Evolutionary conservation across 2,329 filamentous ascomycete genomes (phyloP), one percentile per base, ranked within the genome.

Genomic region (Pestalotiopsis sp.): DNA sequence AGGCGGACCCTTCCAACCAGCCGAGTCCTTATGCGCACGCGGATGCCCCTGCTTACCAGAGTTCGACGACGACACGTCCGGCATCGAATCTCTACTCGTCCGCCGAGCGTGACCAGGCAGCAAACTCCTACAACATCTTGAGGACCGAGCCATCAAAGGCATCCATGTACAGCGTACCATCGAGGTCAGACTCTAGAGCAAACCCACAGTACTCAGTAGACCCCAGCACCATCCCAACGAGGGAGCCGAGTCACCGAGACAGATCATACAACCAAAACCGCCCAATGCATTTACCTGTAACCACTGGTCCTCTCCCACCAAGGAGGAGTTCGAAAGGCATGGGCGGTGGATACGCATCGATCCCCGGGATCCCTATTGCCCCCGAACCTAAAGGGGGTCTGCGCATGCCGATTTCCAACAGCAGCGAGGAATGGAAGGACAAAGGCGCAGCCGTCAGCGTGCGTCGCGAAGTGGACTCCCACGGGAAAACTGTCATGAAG

Each of bases 391-490:
- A 74, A 59, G 71, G 72, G 72, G 78, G 77, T 1, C 76, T 80
- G 11, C 85, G 87, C 30, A 72, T 80, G 24, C 77, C 80, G 3
- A 75, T 82, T 22, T 81, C 83, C 1, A 79, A 80, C 1, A 93
- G 91, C 75, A 94, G 90, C 73, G 95, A 98, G 74, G 95, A 98
- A 71, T 98, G 96, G 96, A 93, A 97, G 80, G 95, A 99, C 56
- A 90, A 91, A 69, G 96, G 96, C 57, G 95, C 96, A n/a, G 94
- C 95, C 1, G 89, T 97, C 35, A 90, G 91, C 20, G 86, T 94
- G 65, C 88, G 92, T 68, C 91, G 93, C 77, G 94, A 98, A 76
- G 86, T 94, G 30, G 96, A 98, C 79, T 88, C 92, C 38, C 93
- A 91, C 72, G 96, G 96, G 22, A 92, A 93, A 72, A 89, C 93